Evolutionary conservation across 805 yeast genomes (phyloP).

Genomic region (Saccharomycopsis microspora): DNA sequence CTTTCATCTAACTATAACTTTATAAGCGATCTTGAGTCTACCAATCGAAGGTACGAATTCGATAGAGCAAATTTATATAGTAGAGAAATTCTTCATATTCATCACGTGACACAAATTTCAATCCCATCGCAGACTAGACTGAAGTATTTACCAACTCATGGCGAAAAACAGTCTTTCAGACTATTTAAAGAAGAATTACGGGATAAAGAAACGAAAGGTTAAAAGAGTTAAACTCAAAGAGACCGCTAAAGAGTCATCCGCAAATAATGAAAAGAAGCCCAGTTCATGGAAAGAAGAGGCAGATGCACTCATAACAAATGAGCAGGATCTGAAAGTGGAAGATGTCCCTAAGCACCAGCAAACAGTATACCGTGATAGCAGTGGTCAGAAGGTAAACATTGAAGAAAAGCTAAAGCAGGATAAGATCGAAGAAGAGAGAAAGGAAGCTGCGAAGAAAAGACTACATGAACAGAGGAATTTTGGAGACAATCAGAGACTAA

Average conservation of each 20-base stretch:
- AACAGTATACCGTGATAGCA: slow-evolving; percentile 9
- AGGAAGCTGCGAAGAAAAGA: background rate
- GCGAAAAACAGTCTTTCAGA: slow-evolving; percentile 6
- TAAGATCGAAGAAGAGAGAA: background rate
- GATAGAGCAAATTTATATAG: too few species aligned
- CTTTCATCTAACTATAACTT: too few species aligned
- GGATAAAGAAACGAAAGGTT: background rate
- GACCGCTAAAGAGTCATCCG: background rate
- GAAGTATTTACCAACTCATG: background rate
- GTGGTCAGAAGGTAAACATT: slow-evolving; percentile 3
- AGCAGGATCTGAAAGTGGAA: background rate
- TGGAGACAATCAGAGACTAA: background rate
- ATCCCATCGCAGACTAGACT: too few species aligned
- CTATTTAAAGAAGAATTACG: slow-evolving; percentile 13
- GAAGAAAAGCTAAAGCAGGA: slow-evolving; percentile 6
- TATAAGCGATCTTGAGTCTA: too few species aligned
- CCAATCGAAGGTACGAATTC: too few species aligned
- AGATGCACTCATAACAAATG: background rate
- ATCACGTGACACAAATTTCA: too few species aligned
- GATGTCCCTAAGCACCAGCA: background rate
- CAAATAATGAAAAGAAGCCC: background rate
- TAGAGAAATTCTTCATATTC: too few species aligned
- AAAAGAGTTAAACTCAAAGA: background rate
- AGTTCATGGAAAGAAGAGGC: background rate
- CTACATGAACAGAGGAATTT: background rate